phyloP scores from a whole-genome alignment of 352 stramenopile species.

The Halophytophthora batemanensis region DNA sequence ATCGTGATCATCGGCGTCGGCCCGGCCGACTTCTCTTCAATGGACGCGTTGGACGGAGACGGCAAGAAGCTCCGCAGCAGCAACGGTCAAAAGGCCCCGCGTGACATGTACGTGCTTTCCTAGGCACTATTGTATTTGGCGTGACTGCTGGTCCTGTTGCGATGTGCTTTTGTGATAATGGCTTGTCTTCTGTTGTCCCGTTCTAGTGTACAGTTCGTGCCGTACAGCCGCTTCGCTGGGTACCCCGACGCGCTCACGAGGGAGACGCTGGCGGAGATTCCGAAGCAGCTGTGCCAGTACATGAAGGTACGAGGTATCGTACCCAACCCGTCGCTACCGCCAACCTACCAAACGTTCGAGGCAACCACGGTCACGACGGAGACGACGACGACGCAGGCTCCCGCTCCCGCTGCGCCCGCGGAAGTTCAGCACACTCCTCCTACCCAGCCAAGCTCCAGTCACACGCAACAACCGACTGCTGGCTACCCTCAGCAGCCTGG shows the following conservation, averaged over 20 bases:
- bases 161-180: background rate
- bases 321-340: constrained; percentile 43
- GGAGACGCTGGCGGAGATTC: constrained; percentile 71
- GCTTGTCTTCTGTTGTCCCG: background rate
- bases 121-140: background rate
- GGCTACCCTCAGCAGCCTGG: constrained; percentile 9
- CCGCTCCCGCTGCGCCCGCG: constrained; percentile 15
- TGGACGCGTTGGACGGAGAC: constrained; percentile 64
- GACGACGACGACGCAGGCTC: constrained; percentile 17
- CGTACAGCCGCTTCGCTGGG: constrained; percentile 47
- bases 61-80: constrained; percentile 42
- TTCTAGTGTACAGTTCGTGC: constrained; percentile 60
- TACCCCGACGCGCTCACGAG: constrained; percentile 42
- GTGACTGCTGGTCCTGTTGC: background rate
- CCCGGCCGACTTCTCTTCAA: constrained; percentile 63
- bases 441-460: background rate
- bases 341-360: constrained; percentile 44
- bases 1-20: constrained; percentile 82
- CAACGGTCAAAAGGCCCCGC: constrained; percentile 32
- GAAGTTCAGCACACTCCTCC: constrained; percentile 10
- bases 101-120: constrained; percentile 50
- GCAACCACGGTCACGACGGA: constrained; percentile 29
- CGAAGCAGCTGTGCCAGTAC: constrained; percentile 69
- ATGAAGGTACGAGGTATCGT: constrained; percentile 63
- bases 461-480: constrained; percentile 1